These are phyloP conservation scores for Phytophthora podocarpi DNA, from an alignment of 352 stramenopile species.

Conservation along the genomic window DNA sequence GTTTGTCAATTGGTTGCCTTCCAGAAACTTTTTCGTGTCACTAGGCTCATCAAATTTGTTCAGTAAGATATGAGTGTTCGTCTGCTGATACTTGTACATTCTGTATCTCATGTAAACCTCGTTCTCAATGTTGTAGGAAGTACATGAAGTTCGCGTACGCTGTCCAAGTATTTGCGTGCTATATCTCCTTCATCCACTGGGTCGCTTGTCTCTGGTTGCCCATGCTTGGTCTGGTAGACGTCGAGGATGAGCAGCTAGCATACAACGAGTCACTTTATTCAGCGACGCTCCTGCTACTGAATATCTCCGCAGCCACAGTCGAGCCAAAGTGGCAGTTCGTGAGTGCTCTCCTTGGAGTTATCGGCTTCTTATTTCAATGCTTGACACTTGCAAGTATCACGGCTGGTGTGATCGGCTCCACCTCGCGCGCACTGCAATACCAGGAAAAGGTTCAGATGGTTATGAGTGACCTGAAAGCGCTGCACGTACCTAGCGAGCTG, in stretches of 20 bases:
- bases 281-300: constrained; percentile 50
- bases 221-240: constrained; percentile 32
- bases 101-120: too few species aligned
- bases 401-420: constrained; percentile 49
- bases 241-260: constrained; percentile 41
- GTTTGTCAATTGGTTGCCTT: background rate
- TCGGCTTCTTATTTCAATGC: constrained; percentile 59
- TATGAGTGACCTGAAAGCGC: constrained; percentile 68
- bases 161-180: constrained; percentile 54
- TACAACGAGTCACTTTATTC: constrained; percentile 60
- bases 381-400: constrained; percentile 62
- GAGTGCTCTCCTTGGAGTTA: constrained; percentile 41
- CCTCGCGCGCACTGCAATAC: constrained; percentile 57
- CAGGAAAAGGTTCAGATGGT: constrained; percentile 66
- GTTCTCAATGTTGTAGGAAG: constrained; percentile 36
- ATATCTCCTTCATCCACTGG: constrained; percentile 69
- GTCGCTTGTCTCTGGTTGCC: constrained; percentile 58
- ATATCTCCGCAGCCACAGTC: constrained; percentile 50
- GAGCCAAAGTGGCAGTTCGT: constrained; percentile 47
- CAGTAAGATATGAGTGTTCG: constrained; percentile 39
- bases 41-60: constrained; percentile 68
- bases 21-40: constrained; percentile 70
- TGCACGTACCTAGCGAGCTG: constrained; percentile 57
- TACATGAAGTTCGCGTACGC: constrained; percentile 71
- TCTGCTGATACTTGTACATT: too few species aligned